These are phyloP conservation scores for Porcisia hertigi DNA, from an alignment of 208 protist species.

Conservation along the genomic window DNA sequence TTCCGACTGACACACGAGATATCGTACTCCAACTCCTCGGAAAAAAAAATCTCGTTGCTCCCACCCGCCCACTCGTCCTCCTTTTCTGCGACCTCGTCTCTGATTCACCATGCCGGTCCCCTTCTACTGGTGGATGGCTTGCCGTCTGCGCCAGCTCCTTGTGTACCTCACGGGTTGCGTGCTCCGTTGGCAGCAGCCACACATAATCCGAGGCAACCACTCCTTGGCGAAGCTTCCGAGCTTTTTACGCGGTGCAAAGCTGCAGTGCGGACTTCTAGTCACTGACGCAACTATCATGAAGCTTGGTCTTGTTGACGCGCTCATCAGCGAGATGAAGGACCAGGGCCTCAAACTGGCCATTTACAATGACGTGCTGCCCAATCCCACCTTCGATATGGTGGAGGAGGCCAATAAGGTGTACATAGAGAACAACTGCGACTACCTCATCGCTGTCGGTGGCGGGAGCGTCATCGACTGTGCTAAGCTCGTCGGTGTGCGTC, in stretches of 20 bases:
- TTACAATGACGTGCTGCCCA: constrained; percentile 53
- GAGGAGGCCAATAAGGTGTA: constrained; percentile 40
- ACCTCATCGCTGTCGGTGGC: constrained; percentile 82
- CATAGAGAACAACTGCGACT: constrained; percentile 46
- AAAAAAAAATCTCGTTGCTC: neutral
- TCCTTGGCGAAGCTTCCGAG: constrained; percentile 36
- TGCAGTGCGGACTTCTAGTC: constrained; percentile 47
- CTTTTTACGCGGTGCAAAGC: constrained; percentile 38
- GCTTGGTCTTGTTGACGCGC: constrained; percentile 44
- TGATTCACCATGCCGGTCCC: constrained; percentile 37
- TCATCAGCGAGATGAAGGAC: constrained; percentile 40
- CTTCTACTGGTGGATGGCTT: constrained; percentile 31
- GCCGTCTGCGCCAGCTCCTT: constrained; percentile 34
- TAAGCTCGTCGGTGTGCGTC: constrained; percentile 77
- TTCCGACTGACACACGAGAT: too few relatives aligned
- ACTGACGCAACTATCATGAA: constrained; percentile 56
- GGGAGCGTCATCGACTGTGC: constrained; percentile 86
- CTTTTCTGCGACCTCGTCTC: neutral
- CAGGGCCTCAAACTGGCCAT: constrained; percentile 37
- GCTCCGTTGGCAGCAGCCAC: constrained; percentile 39
- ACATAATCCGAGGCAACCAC: constrained; percentile 36
- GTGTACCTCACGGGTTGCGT: constrained; percentile 32
- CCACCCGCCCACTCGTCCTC: neutral
- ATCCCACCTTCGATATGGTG: constrained; percentile 53
- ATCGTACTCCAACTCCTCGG: too few relatives aligned